Conservation (phyloP, 345 rosid genomes). For the Salix dunnii region DNA sequence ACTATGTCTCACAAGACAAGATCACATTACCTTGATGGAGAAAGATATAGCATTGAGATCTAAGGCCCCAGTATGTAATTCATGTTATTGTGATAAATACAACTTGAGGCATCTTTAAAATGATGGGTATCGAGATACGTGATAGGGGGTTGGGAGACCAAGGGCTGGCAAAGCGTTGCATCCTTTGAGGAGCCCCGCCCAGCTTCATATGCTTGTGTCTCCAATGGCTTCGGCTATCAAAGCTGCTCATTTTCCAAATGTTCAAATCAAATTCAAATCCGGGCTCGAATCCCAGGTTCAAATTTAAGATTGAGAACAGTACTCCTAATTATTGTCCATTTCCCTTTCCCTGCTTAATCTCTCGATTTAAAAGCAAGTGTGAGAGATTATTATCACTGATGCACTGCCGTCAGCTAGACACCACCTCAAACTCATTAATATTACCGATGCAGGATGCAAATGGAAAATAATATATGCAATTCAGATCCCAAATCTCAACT, state of each 20-base stretch:
- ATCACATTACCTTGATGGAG: background rate
- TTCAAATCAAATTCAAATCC: background rate
- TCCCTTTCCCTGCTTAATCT: background rate
- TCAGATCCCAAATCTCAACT: background rate
- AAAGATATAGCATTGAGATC: background rate
- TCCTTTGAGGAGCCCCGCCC: background rate
- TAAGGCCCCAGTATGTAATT: background rate
- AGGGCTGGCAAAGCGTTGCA: constrained; percentile 4
- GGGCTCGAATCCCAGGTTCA: background rate
- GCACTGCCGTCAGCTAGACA: background rate
- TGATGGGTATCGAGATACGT: constrained; percentile 16
- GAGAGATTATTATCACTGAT: background rate
- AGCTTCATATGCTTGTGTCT: constrained; percentile 21
- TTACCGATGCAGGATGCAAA: background rate
- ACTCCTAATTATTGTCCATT: background rate
- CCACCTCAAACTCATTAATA: background rate
- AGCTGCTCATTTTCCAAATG: background rate
- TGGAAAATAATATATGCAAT: background rate
- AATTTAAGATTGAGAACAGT: background rate
- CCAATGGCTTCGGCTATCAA: background rate
- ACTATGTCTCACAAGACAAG: background rate
- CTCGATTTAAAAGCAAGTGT: too few species aligned
- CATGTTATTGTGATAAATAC: background rate
- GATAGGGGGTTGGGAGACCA: constrained; percentile 16
- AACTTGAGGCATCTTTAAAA: constrained; percentile 2